Percentiles rank a stretch among this genome's conserved stretches.
phyloP scores from a whole-genome alignment of 352 stramenopile species.

The Thalassiosira mediterranea region DNA sequence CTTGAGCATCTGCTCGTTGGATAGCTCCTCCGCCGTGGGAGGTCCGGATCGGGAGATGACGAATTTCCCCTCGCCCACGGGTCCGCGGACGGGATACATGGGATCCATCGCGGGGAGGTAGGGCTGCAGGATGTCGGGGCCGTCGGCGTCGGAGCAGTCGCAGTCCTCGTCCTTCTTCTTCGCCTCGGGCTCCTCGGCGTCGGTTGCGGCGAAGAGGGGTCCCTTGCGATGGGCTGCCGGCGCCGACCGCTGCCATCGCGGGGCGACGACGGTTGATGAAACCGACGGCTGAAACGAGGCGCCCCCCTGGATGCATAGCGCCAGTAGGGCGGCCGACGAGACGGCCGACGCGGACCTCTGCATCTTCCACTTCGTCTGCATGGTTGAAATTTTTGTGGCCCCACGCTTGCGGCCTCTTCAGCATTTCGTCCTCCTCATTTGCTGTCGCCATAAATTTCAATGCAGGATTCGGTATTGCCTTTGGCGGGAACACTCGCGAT shows the following conservation, averaged over 20 bases:
- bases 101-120: conserved; percentile 69
- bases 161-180: background rate
- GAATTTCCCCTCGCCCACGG: conserved; percentile 67
- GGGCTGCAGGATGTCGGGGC: conserved; percentile 40
- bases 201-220: background rate
- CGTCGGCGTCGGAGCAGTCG: conserved; percentile 1
- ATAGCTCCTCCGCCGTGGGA: conserved; percentile 74
- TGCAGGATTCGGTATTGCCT: too few relatives aligned
- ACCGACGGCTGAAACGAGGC: background rate
- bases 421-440: too few relatives aligned
- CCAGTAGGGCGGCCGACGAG: background rate
- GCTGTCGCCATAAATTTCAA: too few relatives aligned
- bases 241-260: too few relatives aligned
- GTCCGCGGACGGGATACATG: conserved; percentile 51
- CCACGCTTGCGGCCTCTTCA: too few relatives aligned
- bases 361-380: too few relatives aligned
- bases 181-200: background rate
- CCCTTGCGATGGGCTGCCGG: too few relatives aligned
- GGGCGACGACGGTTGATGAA: too few relatives aligned
- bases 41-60: conserved; percentile 60
- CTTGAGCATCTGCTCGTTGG: conserved; percentile 77
- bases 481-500: too few relatives aligned
- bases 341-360: background rate
- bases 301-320: background rate
- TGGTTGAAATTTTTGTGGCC: too few relatives aligned